Percentiles rank a stretch among this genome's conserved stretches.
Conservation (phyloP, 768 basidiomycete genomes). For the Serendipita sp. region DNA sequence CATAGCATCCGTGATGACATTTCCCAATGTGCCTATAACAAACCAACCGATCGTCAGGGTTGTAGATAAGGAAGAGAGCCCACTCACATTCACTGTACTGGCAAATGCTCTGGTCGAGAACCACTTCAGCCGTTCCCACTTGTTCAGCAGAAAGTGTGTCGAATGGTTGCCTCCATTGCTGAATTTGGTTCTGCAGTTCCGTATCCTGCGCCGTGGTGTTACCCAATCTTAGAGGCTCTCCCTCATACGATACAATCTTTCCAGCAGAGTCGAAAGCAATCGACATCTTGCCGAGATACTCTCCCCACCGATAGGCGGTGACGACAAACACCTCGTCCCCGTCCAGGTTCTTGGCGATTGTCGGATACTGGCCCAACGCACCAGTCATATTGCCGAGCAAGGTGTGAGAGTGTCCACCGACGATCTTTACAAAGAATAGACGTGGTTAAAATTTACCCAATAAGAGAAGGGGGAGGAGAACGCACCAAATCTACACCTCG, state of each 20-base stretch:
- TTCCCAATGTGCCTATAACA: slow-evolving; percentile 22
- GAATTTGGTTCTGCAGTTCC: slow-evolving; percentile 23
- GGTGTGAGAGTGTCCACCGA: slow-evolving; percentile 32
- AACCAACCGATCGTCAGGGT: background rate
- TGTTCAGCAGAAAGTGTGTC: slow-evolving; percentile 20
- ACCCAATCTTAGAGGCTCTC: slow-evolving; percentile 28
- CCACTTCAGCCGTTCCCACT: slow-evolving; percentile 22
- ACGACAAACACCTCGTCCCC: slow-evolving; percentile 34
- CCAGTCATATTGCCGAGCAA: slow-evolving; percentile 26
- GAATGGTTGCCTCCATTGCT: slow-evolving; percentile 26
- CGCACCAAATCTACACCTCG: slow-evolving; percentile 23
- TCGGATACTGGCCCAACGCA: slow-evolving; percentile 29
- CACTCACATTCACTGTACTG: slow-evolving; percentile 24
- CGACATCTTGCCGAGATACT: slow-evolving; percentile 30
- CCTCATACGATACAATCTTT: slow-evolving; percentile 25
- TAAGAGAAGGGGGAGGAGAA: background rate
- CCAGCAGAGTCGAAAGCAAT: slow-evolving; percentile 25
- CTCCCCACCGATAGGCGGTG: slow-evolving; percentile 31
- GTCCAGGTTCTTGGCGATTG: slow-evolving; percentile 26
- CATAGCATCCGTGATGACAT: slow-evolving; percentile 28
- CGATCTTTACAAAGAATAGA: slow-evolving; percentile 13
- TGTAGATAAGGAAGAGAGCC: background rate
- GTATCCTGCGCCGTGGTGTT: slow-evolving; percentile 23
- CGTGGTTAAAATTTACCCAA: background rate
- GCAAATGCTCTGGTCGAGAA: slow-evolving; percentile 26